Evolutionary conservation across 2,329 filamentous ascomycete species (phyloP), one percentile per base, ranked within the genome.

Genomic region (Epichloe bromicola): DNA sequence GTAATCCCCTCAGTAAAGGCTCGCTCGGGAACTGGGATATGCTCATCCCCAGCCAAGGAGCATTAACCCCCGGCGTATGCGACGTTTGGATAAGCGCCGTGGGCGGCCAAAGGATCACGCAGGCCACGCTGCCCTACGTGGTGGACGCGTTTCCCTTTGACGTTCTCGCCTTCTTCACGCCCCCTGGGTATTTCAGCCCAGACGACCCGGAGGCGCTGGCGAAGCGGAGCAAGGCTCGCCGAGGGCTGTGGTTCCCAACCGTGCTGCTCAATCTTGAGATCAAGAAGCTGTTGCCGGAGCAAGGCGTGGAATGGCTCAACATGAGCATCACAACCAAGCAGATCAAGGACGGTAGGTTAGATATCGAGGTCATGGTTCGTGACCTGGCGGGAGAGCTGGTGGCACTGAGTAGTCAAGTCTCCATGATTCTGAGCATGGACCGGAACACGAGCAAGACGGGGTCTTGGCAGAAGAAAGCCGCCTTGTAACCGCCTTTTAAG

Each of bases 191-290:
- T 6, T 40, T 30, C 3, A 23, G 17, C 15, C 37, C 46, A 19
- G 23, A n/a, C 4, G 47, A 36, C 8, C 4, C 37, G 20, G 36
- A 19, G 8, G 23, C 30, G 46, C 19, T 10, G 20, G 46, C 37
- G 8, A 17, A 15, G 23, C 37, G 46, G 20, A 26, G 33, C 17
- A 15, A 39, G 33, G 12, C 40, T 5, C 46, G 49, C 73, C 5
- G 62, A 89, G 46, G 63, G 5, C 80, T 80, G 57, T 89, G 85
- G 86, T 88, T 87, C 62, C 85, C 85, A 0, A 93, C 87, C 0
- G 67, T 93, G 1, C 68, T 83, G 23, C 66, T 93, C 61, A 89
- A 87, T 61, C 59, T 94, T 30, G 86, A 93, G 55, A 70, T 88
- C 41, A 93, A 91, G 70, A 86, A 83, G 62, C 63, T 73, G 4